A percentile compares a stretch with the other conserved stretches of the same genome.
phyloP scores from a whole-genome alignment of 2,329 filamentous ascomycete species.

The Sporothrix inflata region DNA sequence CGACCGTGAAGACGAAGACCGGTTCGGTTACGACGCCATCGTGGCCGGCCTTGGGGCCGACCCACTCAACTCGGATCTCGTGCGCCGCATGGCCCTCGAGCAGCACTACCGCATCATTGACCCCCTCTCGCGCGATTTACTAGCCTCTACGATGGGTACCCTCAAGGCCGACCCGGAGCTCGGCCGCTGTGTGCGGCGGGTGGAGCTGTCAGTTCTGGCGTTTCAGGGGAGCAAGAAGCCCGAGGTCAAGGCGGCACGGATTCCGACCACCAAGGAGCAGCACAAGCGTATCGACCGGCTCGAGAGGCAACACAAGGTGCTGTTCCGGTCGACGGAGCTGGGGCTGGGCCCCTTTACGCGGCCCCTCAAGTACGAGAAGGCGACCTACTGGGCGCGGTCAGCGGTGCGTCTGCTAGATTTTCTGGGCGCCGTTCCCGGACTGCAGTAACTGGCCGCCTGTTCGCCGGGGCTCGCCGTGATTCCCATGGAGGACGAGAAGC shows the following conservation, averaged over 20 bases:
- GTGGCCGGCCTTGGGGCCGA: background rate
- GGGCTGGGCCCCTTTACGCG: background rate
- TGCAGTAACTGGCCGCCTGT: background rate
- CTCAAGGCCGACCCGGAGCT: background rate
- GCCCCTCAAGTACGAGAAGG: background rate
- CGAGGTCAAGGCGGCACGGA: background rate
- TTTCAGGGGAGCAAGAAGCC: background rate
- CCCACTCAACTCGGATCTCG: background rate
- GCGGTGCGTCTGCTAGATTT: background rate
- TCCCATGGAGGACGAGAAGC: background rate
- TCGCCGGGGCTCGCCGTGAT: background rate
- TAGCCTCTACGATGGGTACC: background rate
- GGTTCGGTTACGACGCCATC: background rate
- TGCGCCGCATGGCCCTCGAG: background rate
- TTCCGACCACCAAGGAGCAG: background rate
- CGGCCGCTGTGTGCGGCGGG: background rate
- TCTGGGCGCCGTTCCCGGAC: background rate
- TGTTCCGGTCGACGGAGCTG: background rate
- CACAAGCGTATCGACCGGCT: background rate
- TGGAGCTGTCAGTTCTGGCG: background rate
- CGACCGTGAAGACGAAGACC: too few species aligned
- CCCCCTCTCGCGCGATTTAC: background rate
- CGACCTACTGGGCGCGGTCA: background rate
- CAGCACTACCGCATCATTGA: background rate
- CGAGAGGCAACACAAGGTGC: background rate